Evolutionary conservation across 345 rosid genomes (phyloP), one percentile per base, ranked within the genome.

Genomic region (Gossypium raimondii): DNA sequence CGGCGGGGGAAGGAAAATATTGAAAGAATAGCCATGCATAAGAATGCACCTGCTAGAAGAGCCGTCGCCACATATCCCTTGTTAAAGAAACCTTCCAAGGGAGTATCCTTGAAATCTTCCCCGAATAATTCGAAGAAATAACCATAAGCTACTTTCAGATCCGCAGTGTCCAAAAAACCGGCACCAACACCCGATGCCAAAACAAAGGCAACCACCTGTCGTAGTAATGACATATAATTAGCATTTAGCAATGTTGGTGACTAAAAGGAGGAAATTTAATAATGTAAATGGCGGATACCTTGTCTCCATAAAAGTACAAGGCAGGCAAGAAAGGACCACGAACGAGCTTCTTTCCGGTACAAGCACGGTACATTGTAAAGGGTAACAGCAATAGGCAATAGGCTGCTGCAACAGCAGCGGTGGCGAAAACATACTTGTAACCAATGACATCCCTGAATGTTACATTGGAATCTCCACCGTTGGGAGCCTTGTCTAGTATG

Each of bases 21-120:
- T 9, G 74, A 70, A 56, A 55, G 61, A 53, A 18, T 7, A 70
- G 74, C 24, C 50, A 70, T 55, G 62, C 62, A 70, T n/a, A 53
- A 11, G 61, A 51, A 70, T 0, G 74, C 74, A 13, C 50, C 74
- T 9, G 61, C 24, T 4, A 70, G 74, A 53, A 70, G 74, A 10
- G 29, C 63, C n/a, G 63, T 1, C 9, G 62, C 74, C 0, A 53
- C 17, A 29, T 53, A 70, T 34, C 50, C 74, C 27, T 22, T 70
- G 74, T 70, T 41, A 57, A 70, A 70, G 74, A 70, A 70, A 29
- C 29, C 58, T 17, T 51, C 74, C 0, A 66, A 45, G 5, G 16
- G 53, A 6, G 61, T 2, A 18, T 50, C 60, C 11, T 51, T 16
- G 11, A 70, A 48, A 4, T 52, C 44, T 24, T 1, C 20, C 47